Base-by-base conservation (phyloP, 495 filamentous ascomycete species). In the Hypoxylon rickii region DNA sequence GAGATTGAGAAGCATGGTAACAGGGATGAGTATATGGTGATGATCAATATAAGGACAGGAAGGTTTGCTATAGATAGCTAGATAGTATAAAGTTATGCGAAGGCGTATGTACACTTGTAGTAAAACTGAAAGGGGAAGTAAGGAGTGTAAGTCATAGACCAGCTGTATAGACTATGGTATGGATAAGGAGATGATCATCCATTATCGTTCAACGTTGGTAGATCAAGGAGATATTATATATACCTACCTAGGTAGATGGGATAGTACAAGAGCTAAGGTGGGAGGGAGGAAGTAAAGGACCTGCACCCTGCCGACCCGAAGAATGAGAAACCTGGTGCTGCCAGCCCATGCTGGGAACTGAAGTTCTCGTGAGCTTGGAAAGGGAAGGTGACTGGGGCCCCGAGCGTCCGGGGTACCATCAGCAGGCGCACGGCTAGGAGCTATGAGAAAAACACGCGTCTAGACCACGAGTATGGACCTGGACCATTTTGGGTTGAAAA, bases 11-110 rank as follows among this genome's bases (percentile, higher is more conserved):
- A 76, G 77, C 76, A 83, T 83, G 73, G 71, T 82, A 10, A 10
- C 24, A 10, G 24, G 10, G 24, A 29, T 29, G 24, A 29, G 79
- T n/a, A n/a, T n/a, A 78, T 10, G 34, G 78, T 79, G 73, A 76
- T 75, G 76, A 82, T 77, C 73, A 73, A 74, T 80, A 76, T 81
- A 83, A 83, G 46, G 49, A 64, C 44, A 34, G 46, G 29, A 3
- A 33, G 16, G 11, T 17, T 32, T 6, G 26, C 34, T 42, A 45
- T 38, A 32, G 24, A 41, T 57, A 31, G 17, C 29, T 43, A 48
- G 15, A 40, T 21, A 26, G 12, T 13, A 13, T 29, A 37, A 44
- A 15, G 20, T 19, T 22, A 31, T 32, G 6, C 2, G 17, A 57
- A 57, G 61, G 61, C 53, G 47, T 61, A 65, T 65, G 42, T 61